phyloP scores from a whole-genome alignment of 495 filamentous ascomycete genomes.

The Penicillium coffeae region DNA sequence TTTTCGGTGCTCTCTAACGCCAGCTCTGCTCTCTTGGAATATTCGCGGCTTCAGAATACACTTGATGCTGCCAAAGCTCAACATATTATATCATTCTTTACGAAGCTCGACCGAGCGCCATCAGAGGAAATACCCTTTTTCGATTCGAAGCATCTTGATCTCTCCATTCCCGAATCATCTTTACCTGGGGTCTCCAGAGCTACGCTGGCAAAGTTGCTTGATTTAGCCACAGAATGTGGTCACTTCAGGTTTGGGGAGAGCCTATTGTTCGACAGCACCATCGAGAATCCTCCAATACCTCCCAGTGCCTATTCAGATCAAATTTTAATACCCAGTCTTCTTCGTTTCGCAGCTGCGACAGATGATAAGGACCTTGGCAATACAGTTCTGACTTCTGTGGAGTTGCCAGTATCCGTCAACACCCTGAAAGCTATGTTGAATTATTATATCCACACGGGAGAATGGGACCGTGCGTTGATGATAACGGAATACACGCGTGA shows the following conservation, averaged over 20 bases:
- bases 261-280: slow-evolving; percentile 51
- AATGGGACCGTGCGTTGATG: slow-evolving; percentile 45
- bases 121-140: slow-evolving; percentile 14
- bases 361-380: slow-evolving; percentile 44
- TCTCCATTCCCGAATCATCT: slow-evolving; percentile 27
- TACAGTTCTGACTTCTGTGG: slow-evolving; percentile 35
- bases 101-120: slow-evolving; percentile 15
- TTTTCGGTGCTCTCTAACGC: slow-evolving; percentile 23
- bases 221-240: slow-evolving; percentile 46
- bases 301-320: slow-evolving; percentile 42
- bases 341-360: slow-evolving; percentile 55
- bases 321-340: slow-evolving; percentile 49
- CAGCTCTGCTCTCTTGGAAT: slow-evolving; percentile 27
- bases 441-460: slow-evolving; percentile 41
- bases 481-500: slow-evolving; percentile 43
- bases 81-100: slow-evolving; percentile 36
- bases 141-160: slow-evolving; percentile 11
- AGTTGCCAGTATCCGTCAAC: slow-evolving; percentile 36
- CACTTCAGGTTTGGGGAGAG: slow-evolving; percentile 50
- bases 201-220: slow-evolving; percentile 49
- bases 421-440: slow-evolving; percentile 49
- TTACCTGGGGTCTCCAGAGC: slow-evolving; percentile 44
- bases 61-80: slow-evolving; percentile 39
- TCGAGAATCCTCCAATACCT: slow-evolving; percentile 56
- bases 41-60: slow-evolving; percentile 34